A percentile compares a stretch with the other conserved stretches of the same genome.
These are phyloP conservation scores for Trichophyton mentagrophytes DNA, from an alignment of 2,329 filamentous ascomycete genomes.

Conservation along the genomic window DNA sequence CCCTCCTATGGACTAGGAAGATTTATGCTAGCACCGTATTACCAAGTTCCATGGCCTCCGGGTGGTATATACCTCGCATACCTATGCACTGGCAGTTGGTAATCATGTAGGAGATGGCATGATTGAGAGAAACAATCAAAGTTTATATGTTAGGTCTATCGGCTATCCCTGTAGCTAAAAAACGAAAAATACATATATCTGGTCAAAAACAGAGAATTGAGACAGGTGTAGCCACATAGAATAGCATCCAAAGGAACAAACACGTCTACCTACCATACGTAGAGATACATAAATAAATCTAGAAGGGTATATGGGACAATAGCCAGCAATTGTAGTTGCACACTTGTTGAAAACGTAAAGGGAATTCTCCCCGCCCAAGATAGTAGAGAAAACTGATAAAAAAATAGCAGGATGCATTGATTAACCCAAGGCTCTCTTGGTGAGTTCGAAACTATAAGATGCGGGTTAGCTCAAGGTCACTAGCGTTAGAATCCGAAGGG, in stretches of 20 bases:
- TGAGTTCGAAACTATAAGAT: slow-evolving; percentile 31
- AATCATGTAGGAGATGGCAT: neutral
- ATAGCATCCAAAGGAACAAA: too few relatives aligned
- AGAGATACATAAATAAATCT: neutral
- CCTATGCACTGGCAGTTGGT: neutral
- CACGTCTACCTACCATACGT: neutral
- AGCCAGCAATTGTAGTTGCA: neutral
- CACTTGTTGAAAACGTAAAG: slow-evolving; percentile 1
- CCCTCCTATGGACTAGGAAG: too few relatives aligned
- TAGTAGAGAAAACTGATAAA: neutral
- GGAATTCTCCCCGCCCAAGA: neutral
- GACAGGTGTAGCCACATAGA: neutral
- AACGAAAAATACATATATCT: neutral
- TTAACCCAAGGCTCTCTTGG: slow-evolving; percentile 36
- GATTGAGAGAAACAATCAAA: neutral
- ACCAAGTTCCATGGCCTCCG: too few relatives aligned
- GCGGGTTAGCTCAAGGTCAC: slow-evolving; percentile 9
- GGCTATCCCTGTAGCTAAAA: neutral
- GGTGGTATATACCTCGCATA: too few relatives aligned
- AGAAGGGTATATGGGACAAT: slow-evolving; percentile 1
- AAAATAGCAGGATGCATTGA: neutral
- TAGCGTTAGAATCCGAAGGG: neutral
- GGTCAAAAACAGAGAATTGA: neutral
- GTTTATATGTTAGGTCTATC: neutral
- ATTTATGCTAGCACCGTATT: too few relatives aligned